Evolutionary conservation across 306 rosid species (phyloP).

Genomic region (Corylus avellana): DNA sequence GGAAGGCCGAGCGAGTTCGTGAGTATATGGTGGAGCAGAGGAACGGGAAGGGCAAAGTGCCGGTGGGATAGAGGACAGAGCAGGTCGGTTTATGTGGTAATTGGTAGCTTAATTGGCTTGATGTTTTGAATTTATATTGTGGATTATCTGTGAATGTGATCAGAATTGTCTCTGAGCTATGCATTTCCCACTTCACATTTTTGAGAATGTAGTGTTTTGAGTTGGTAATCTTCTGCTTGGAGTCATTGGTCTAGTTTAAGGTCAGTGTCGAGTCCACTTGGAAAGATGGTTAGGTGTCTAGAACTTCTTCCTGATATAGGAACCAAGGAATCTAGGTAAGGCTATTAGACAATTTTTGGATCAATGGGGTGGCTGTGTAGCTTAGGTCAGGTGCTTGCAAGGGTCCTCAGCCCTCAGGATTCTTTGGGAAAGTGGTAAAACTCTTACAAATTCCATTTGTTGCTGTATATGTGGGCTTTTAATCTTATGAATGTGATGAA

Average conservation of each 20-base stretch:
- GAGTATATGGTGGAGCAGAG: slow-evolving; percentile 45
- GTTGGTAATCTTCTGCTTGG: neutral
- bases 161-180: neutral
- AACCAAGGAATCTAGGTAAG: neutral
- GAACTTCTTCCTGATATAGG: neutral
- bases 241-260: neutral
- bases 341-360: neutral
- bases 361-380: neutral
- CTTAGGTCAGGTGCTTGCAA: neutral
- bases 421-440: neutral
- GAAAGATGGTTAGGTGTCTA: neutral
- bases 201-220: neutral
- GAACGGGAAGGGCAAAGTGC: slow-evolving; percentile 35
- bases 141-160: neutral
- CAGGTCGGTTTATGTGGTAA: neutral
- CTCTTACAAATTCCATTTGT: neutral
- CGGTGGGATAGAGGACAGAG: slow-evolving; percentile 9
- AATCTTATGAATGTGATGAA: neutral
- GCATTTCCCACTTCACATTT: neutral
- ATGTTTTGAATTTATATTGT: neutral
- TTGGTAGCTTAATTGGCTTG: neutral
- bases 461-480: neutral
- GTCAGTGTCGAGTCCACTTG: neutral
- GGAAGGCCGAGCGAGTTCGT: slow-evolving; percentile 54
- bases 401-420: neutral